A percentile compares a stretch with the other conserved stretches of the same genome.
phyloP scores from a whole-genome alignment of 768 basidiomycete species.

The Coprinopsis sp. region DNA sequence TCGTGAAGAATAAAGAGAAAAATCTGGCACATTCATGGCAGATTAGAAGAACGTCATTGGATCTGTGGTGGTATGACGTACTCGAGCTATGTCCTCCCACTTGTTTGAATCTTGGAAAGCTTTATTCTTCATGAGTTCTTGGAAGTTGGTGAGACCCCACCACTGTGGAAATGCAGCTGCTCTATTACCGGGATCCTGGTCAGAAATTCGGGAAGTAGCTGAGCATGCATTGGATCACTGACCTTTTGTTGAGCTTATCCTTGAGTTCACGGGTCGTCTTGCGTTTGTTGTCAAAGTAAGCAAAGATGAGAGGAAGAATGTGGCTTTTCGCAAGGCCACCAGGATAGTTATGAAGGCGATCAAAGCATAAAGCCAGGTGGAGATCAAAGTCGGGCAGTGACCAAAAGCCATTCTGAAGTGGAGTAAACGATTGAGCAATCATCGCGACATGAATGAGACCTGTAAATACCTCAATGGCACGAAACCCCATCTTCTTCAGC shows the following conservation, averaged over 20 bases:
- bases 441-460: too few species aligned
- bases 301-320: constrained; percentile 18
- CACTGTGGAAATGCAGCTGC: constrained; percentile 24
- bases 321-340: constrained; percentile 32
- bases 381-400: constrained; percentile 28
- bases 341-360: constrained; percentile 33
- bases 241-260: background rate
- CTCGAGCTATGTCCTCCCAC: constrained; percentile 29
- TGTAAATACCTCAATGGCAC: constrained; percentile 17
- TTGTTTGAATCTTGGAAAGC: constrained; percentile 30
- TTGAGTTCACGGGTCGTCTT: background rate
- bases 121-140: constrained; percentile 14
- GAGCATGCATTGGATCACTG: background rate
- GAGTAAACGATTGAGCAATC: background rate
- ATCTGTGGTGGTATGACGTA: constrained; percentile 8
- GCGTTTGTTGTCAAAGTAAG: background rate
- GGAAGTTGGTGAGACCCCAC: constrained; percentile 28
- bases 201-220: background rate
- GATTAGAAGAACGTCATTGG: background rate
- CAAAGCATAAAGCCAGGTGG: constrained; percentile 30
- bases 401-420: constrained; percentile 41
- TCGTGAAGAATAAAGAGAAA: background rate
- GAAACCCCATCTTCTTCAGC: constrained; percentile 19
- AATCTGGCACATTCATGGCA: background rate
- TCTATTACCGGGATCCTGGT: background rate